These are phyloP conservation scores for Phytophthora hibernalis DNA, from an alignment of 352 stramenopile genomes.

Conservation along the genomic window DNA sequence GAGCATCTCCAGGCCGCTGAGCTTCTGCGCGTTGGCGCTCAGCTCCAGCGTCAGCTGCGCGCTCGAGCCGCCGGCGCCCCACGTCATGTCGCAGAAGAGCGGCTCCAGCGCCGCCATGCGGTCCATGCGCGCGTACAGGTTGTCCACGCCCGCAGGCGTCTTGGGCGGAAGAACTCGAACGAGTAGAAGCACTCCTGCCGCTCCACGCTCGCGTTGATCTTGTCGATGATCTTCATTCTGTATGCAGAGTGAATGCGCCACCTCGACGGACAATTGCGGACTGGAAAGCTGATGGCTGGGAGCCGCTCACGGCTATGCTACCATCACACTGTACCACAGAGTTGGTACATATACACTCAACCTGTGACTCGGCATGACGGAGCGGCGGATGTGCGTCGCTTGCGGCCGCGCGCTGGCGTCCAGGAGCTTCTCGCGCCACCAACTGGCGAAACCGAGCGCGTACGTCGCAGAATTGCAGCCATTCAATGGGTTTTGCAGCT, in stretches of 20 bases:
- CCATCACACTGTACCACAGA: neutral
- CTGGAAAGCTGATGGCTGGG: constrained; percentile 28
- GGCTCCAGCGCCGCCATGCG: constrained; percentile 95
- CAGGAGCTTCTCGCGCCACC: constrained; percentile 55
- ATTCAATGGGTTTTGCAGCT: neutral
- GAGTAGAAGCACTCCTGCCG: constrained; percentile 94
- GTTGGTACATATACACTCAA: neutral
- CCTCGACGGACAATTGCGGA: constrained; percentile 21
- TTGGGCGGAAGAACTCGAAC: constrained; percentile 99
- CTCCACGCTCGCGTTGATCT: constrained; percentile 83
- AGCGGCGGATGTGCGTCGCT: constrained; percentile 29
- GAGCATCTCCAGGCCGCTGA: constrained; percentile 92
- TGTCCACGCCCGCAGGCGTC: constrained; percentile 96
- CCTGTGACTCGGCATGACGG: constrained; percentile 14
- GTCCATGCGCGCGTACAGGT: constrained; percentile 97
- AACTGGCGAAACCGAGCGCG: constrained; percentile 51
- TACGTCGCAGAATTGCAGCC: constrained; percentile 37
- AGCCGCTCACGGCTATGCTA: constrained; percentile 24
- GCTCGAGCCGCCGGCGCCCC: constrained; percentile 97
- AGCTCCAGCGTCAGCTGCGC: constrained; percentile 97
- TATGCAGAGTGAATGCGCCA: constrained; percentile 7
- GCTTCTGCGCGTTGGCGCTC: constrained; percentile 91
- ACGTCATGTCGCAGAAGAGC: constrained; percentile 99
- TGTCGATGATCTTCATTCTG: constrained; percentile 89
- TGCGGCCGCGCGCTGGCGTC: constrained; percentile 33